Percentiles rank a stretch among this genome's conserved stretches.
Conservation (phyloP, 768 basidiomycete species). For the Boletus sp. region DNA sequence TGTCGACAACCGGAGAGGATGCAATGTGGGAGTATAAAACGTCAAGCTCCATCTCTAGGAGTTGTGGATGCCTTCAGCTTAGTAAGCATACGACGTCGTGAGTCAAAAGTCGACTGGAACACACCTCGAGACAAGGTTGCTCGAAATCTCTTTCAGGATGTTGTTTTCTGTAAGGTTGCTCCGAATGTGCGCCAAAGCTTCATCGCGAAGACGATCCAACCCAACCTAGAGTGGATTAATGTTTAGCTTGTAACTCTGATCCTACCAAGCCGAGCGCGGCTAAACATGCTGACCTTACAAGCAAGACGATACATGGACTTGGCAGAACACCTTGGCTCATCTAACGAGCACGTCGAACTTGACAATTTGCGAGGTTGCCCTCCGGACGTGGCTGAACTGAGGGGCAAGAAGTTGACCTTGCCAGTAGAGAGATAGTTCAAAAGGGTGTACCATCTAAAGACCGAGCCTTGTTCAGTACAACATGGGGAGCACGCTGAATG, state of each 20-base stretch:
- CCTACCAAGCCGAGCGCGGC: too few relatives aligned
- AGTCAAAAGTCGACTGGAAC: neutral
- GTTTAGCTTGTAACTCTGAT: neutral
- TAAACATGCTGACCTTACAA: constrained; percentile 29
- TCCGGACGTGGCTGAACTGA: constrained; percentile 20
- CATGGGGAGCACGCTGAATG: neutral
- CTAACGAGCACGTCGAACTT: neutral
- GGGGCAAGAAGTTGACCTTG: constrained; percentile 32
- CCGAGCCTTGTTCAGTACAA: neutral
- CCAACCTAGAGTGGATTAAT: constrained; percentile 15
- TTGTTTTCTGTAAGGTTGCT: constrained; percentile 22
- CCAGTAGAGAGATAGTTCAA: constrained; percentile 41
- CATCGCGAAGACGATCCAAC: constrained; percentile 14
- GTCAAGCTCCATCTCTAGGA: constrained; percentile 27
- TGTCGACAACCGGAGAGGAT: neutral
- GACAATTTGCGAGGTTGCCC: neutral
- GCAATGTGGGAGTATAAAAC: constrained; percentile 11
- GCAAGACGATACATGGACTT: constrained; percentile 47
- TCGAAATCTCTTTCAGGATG: constrained; percentile 23
- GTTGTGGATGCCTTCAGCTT: constrained; percentile 7
- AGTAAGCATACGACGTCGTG: neutral
- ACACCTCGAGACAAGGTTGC: constrained; percentile 18
- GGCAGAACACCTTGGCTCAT: constrained; percentile 33
- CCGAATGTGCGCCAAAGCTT: constrained; percentile 19
- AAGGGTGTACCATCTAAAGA: constrained; percentile 36